These are phyloP conservation scores for Lentinus brumalis DNA, from an alignment of 768 basidiomycete species.

Conservation along the genomic window DNA sequence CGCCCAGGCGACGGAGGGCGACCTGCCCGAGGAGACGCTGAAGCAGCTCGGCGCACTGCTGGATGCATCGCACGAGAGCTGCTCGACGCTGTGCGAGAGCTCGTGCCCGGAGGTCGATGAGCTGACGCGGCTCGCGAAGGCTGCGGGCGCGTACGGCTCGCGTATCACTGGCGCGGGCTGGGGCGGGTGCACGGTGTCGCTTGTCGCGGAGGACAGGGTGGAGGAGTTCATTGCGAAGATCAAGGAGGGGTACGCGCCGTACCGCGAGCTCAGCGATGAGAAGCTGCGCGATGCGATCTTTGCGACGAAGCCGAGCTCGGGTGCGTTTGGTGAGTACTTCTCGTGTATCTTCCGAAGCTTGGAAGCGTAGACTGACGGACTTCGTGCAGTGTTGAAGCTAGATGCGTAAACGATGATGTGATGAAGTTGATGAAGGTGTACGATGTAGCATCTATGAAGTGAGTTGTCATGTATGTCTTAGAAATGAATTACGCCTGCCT, in stretches of 20 bases:
- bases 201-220: slow-evolving; percentile 67
- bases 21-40: slow-evolving; percentile 35
- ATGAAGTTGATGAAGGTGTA: neutral
- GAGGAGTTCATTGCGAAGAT: slow-evolving; percentile 64
- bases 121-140: slow-evolving; percentile 61
- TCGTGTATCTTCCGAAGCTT: neutral
- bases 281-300: slow-evolving; percentile 70
- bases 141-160: slow-evolving; percentile 78
- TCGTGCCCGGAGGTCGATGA: slow-evolving; percentile 79
- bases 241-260: slow-evolving; percentile 63
- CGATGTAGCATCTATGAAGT: neutral
- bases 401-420: neutral
- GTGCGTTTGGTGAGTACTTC: slow-evolving; percentile 71
- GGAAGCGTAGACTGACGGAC: neutral
- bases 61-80: slow-evolving; percentile 78
- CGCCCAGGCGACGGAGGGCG: slow-evolving; percentile 20
- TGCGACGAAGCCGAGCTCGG: slow-evolving; percentile 80
- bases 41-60: slow-evolving; percentile 67
- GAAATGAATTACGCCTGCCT: too few species aligned
- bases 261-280: slow-evolving; percentile 58
- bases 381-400: slow-evolving; percentile 8
- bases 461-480: too few species aligned
- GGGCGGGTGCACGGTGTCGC: slow-evolving; percentile 88
- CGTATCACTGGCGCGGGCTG: slow-evolving; percentile 90
- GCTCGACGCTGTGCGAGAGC: slow-evolving; percentile 71